Base-by-base conservation (phyloP, 352 stramenopile species). In the Vaucheria bursata region DNA sequence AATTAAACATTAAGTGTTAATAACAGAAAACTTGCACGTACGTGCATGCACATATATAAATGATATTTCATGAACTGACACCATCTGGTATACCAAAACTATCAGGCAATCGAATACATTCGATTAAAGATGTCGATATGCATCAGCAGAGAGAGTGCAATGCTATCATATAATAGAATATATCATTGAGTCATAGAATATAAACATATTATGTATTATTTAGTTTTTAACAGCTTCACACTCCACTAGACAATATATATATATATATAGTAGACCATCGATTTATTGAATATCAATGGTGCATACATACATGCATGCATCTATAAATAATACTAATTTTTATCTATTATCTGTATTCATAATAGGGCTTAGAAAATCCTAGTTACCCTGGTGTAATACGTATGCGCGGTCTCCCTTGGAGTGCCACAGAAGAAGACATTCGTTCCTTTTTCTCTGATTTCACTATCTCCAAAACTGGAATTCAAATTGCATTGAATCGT, bases 401-500 rank as follows among this genome's bases (percentile, higher is more conserved):
- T 52, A 81, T 84, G 79, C 39, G 72, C 53, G 79, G 79, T 33
- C 50, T 84, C 39, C 79, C 79, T 29, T 84, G 79, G 79, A 77
- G 39, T 8, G 65, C 79, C 8, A 75, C 71, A 34, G 72, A 81
- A 18, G 79, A 66, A 18, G 79, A 84, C 39, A 71, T 84, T 50
- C 71, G 64, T 1, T 59, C 12, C 4, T 84, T 84, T 74, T 84
- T 84, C 37, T 45, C 65, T 1, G 79, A 72, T n/a, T 25, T 83
- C 3, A 35, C 53, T 7, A 66, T 80, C 25, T 32, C 71, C 18
- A 74, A 76, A 40, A 65, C 68, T 29, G 79, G 79, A 18, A 71
- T 84, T n/a, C 52, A 78, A 50, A 67, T 84, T 6, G 66, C 37
- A n/a, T 38, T 78, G 3, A 81, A 84, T 53, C 45, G 66, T 32